Conservation (phyloP, 306 rosid species). For the Vachellia collinsii region DNA sequence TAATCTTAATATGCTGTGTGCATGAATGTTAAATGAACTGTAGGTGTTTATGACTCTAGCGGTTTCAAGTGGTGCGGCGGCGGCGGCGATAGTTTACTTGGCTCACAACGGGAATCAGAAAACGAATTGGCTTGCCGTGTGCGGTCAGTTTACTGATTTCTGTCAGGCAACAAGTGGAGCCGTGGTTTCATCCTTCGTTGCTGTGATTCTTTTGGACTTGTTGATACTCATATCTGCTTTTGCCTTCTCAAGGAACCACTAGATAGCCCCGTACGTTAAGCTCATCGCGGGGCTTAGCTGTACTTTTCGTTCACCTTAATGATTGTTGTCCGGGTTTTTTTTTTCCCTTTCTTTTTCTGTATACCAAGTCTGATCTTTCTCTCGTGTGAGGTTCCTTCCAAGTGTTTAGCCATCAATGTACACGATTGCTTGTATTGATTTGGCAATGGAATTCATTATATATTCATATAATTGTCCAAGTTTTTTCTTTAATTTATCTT, state of each 20-base stretch:
- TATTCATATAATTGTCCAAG: background rate
- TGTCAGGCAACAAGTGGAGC: conserved; percentile 71
- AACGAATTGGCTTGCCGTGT: conserved; percentile 89
- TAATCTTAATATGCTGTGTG: background rate
- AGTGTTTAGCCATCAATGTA: background rate
- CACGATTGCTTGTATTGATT: conserved; percentile 3
- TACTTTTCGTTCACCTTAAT: background rate
- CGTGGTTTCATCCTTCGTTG: conserved; percentile 64
- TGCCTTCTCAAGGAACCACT: conserved; percentile 43
- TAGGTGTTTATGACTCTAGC: conserved; percentile 72
- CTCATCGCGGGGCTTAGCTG: conserved; percentile 19
- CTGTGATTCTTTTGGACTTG: conserved; percentile 54
- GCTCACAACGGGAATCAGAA: conserved; percentile 82
- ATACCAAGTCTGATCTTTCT: background rate
- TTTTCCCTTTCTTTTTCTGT: background rate
- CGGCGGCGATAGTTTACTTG: conserved; percentile 76
- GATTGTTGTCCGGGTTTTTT: background rate
- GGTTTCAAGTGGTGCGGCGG: conserved; percentile 71
- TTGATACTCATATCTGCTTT: conserved; percentile 69
- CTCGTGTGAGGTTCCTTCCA: conserved; percentile 20
- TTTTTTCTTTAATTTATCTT: background rate
- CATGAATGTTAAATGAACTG: background rate
- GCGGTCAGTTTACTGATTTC: conserved; percentile 78
- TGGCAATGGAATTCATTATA: background rate
- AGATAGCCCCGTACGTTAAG: background rate